A percentile compares a stretch with the other conserved stretches of the same genome.
Conservation (phyloP, 2,329 filamentous ascomycete species). For the Claviceps sp. region DNA sequence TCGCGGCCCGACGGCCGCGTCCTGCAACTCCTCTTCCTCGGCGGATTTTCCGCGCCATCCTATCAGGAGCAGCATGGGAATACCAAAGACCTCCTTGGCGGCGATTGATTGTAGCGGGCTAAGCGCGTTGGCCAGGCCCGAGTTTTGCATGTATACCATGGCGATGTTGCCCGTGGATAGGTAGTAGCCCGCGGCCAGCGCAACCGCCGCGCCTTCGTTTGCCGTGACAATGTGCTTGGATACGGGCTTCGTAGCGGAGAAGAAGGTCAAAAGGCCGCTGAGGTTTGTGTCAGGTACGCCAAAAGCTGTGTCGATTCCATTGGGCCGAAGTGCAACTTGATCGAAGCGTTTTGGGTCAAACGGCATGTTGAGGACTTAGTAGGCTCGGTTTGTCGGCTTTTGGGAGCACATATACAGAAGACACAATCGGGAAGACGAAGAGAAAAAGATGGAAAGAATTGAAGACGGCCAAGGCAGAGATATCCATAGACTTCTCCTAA, state of each 20-base stretch:
- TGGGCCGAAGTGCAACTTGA: background rate
- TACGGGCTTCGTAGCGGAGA: background rate
- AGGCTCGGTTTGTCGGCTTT: too few species aligned
- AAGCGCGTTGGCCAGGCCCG: conserved; percentile 1
- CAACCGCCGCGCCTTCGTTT: conserved; percentile 4
- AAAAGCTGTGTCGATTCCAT: conserved; percentile 1
- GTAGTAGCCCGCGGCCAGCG: conserved; percentile 2
- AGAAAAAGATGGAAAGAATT: background rate
- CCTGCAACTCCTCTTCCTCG: conserved; percentile 1
- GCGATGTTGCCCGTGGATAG: conserved; percentile 1
- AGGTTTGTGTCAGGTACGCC: conserved; percentile 3
- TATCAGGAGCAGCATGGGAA: conserved; percentile 4
- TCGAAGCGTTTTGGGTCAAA: conserved; percentile 1
- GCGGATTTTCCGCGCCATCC: conserved; percentile 1
- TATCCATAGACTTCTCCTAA: too few species aligned
- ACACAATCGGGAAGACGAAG: background rate
- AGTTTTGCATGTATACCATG: conserved; percentile 4
- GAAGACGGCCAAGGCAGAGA: too few species aligned
- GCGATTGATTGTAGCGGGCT: conserved; percentile 2
- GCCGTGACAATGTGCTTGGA: conserved; percentile 2
- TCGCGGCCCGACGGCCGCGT: conserved; percentile 3
- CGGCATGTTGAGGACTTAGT: background rate
- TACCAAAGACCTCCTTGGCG: conserved; percentile 4
- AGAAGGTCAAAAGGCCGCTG: conserved; percentile 1
- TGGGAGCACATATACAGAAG: background rate